Evolutionary conservation across 495 filamentous ascomycete genomes (phyloP).

Genomic region (Pyrenopolyporus hunteri): DNA sequence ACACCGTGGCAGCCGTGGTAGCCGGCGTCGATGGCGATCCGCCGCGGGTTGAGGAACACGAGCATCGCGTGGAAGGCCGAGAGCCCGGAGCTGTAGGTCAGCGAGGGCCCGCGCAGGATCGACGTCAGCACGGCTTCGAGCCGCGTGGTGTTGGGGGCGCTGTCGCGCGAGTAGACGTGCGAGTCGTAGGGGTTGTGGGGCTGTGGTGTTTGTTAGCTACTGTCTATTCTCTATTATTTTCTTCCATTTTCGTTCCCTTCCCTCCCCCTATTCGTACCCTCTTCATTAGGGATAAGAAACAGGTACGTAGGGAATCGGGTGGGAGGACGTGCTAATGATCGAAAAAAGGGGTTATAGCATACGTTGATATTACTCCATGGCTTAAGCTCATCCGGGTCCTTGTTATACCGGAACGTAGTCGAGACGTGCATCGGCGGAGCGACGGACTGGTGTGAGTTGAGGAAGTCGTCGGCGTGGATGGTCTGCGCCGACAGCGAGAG

Average conservation of each 20-base stretch:
- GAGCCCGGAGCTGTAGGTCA: slow-evolving; percentile 85
- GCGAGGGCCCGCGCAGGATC: slow-evolving; percentile 68
- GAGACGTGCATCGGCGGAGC: slow-evolving; percentile 86
- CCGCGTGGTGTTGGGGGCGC: slow-evolving; percentile 77
- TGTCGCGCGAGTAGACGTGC: slow-evolving; percentile 81
- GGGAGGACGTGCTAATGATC: not conserved
- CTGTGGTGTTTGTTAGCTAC: slow-evolving; percentile 37
- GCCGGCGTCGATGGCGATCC: slow-evolving; percentile 77
- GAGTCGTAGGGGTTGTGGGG: slow-evolving; percentile 48
- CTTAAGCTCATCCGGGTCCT: slow-evolving; percentile 66
- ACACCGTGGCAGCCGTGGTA: slow-evolving; percentile 96
- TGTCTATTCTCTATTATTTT: not conserved
- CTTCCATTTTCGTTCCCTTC: not conserved
- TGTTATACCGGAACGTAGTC: slow-evolving; percentile 83
- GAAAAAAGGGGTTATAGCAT: slow-evolving; percentile 14
- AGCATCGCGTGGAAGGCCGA: slow-evolving; percentile 86
- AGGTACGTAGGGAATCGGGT: too few species aligned
- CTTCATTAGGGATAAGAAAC: too few species aligned
- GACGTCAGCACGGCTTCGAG: slow-evolving; percentile 80
- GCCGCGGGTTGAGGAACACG: slow-evolving; percentile 75
- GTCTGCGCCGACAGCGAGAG: slow-evolving; percentile 69
- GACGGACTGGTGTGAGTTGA: slow-evolving; percentile 75
- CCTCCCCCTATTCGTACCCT: not conserved
- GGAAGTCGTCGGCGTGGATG: slow-evolving; percentile 85
- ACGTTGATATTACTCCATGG: slow-evolving; percentile 56